Conservation (phyloP, 495 filamentous ascomycete genomes). For the Talaromyces adpressus region DNA sequence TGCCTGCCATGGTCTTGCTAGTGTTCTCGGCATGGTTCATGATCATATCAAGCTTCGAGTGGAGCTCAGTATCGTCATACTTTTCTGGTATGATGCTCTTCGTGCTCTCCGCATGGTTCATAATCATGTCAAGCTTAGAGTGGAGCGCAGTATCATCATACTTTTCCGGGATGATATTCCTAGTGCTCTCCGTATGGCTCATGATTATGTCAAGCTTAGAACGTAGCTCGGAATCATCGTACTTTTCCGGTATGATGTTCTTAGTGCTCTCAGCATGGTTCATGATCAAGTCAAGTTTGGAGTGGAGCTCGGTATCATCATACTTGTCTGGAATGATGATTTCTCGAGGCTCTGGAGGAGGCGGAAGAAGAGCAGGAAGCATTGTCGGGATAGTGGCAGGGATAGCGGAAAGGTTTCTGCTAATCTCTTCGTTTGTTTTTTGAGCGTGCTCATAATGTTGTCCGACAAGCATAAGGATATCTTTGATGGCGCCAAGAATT, state of each 20-base stretch:
- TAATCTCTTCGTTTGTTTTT: slow-evolving; percentile 43
- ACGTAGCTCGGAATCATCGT: slow-evolving; percentile 58
- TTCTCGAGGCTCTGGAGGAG: slow-evolving; percentile 30
- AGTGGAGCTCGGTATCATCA: slow-evolving; percentile 58
- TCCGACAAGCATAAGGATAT: slow-evolving; percentile 71
- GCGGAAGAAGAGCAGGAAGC: slow-evolving; percentile 41
- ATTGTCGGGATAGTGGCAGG: slow-evolving; percentile 42
- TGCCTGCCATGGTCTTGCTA: slow-evolving; percentile 37
- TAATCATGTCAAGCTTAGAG: slow-evolving; percentile 78
- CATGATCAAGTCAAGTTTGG: slow-evolving; percentile 81
- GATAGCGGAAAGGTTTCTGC: slow-evolving; percentile 43
- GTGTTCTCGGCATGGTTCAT: slow-evolving; percentile 48
- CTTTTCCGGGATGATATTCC: too few species aligned
- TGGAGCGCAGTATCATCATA: slow-evolving; percentile 63
- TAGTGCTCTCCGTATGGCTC: slow-evolving; percentile 8
- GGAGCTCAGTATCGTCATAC: slow-evolving; percentile 58
- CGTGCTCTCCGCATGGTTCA: slow-evolving; percentile 48
- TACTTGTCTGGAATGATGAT: slow-evolving; percentile 33
- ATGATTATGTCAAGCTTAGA: slow-evolving; percentile 75
- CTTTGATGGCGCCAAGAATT: slow-evolving; percentile 71
- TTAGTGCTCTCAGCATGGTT: slow-evolving; percentile 40
- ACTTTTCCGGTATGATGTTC: slow-evolving; percentile 28
- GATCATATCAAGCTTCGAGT: slow-evolving; percentile 71
- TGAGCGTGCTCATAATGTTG: slow-evolving; percentile 70
- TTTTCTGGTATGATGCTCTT: slow-evolving; percentile 21